Evolutionary conservation across 371 early-diverging fungal genomes (phyloP), one percentile per base, ranked within the genome.

Genomic region (Mucor lusitanicus): DNA sequence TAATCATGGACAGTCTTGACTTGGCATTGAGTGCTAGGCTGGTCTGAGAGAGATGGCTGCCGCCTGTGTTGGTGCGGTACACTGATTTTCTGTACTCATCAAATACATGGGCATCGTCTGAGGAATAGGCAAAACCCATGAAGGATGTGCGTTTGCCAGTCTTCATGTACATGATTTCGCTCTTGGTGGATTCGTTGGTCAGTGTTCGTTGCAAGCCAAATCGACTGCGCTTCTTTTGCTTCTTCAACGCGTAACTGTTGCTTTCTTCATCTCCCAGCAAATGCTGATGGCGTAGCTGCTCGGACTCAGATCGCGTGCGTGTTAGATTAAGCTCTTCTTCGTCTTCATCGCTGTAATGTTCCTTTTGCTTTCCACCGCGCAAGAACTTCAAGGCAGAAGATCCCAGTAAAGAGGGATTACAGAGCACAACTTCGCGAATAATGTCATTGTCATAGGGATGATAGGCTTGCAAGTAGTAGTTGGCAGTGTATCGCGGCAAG

Each of bases 391-490:
- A n/a, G n/a, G 35, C 44, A 17, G 30, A 60, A 12, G 59, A 17
- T 30, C 27, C 32, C n/a, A 53, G 8, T 0, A 50, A 32, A 17
- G 53, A 25, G 5, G 55, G 25, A 15, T 69, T 68, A 30, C 79
- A 78, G 13, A 82, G 59, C 3, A 80, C 84, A 6, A 81, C 68
- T 63, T 91, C 91, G 4, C 85, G 83, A 6, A 89, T 73, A 23
- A 91, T 84, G 61, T 88, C 91, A 19, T 87, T 85, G 58, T 91
- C 91, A 44, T 75, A 80, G 0, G 91, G 91, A 58, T 72, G 53
- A 25, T 84, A 79, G 67, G 78, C 78, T 50, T 80, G 86, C 27
- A 84, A 72, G n/a, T 75, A 78, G 44, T 81, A 84, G 54, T 85
- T 84, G 37, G 83, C 72, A 6, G 78, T 71, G 30, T 78, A 74